A percentile compares a stretch with the other conserved stretches of the same genome.
Evolutionary conservation across 2,329 filamentous ascomycete species (phyloP).

Genomic region (Tolypocladium nubicola): DNA sequence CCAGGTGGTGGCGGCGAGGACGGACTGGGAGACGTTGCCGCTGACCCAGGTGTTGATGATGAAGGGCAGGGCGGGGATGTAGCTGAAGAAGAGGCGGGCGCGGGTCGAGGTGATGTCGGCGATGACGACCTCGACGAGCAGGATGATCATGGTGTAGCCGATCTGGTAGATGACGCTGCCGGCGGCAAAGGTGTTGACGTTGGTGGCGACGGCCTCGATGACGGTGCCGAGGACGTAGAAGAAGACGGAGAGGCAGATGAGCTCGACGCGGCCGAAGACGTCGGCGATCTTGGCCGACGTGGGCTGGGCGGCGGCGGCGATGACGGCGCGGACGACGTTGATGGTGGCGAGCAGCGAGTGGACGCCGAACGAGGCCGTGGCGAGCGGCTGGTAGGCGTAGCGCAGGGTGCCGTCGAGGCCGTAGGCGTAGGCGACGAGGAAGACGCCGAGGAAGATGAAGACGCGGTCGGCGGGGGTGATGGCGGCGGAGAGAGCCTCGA

Average conservation of each 20-base stretch:
- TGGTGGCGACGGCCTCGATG: conserved; percentile 37
- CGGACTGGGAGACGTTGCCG: conserved; percentile 41
- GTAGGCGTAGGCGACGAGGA: conserved; percentile 54
- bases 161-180: conserved; percentile 47
- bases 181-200: conserved; percentile 37
- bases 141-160: conserved; percentile 45
- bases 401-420: conserved; percentile 48
- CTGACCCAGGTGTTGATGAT: conserved; percentile 55
- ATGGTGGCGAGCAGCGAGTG: conserved; percentile 49
- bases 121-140: conserved; percentile 50
- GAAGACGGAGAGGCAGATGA: conserved; percentile 42
- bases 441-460: conserved; percentile 49
- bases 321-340: conserved; percentile 45
- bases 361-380: conserved; percentile 35
- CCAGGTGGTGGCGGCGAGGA: conserved; percentile 43
- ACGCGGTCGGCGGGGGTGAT: conserved; percentile 42
- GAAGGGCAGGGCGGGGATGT: conserved; percentile 47
- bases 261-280: conserved; percentile 52
- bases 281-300: conserved; percentile 51
- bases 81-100: conserved; percentile 50
- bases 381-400: conserved; percentile 43
- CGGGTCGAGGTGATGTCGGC: conserved; percentile 50
- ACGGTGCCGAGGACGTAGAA: conserved; percentile 45
- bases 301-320: conserved; percentile 47
- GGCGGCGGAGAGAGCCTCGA: conserved; percentile 44